Evolutionary conservation across 1,139 yeast genomes (phyloP).

Genomic region (Taphrina pruni): DNA sequence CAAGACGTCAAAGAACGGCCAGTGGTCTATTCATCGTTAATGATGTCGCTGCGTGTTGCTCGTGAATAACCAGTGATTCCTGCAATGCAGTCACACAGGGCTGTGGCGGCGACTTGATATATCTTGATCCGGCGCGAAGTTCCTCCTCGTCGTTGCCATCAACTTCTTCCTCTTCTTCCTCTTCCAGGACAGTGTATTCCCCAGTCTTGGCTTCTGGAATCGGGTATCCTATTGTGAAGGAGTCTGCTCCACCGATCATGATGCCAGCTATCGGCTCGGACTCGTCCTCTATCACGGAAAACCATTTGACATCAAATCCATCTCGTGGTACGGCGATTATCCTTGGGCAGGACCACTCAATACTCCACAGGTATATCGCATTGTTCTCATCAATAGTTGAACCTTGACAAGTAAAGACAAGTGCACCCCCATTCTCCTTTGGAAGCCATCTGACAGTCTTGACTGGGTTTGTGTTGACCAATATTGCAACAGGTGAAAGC

Average conservation of each 20-base stretch:
- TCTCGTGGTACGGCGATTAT: constrained; percentile 39
- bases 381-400: neutral
- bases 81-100: neutral
- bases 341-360: constrained; percentile 41
- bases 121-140: neutral
- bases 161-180: constrained; percentile 9
- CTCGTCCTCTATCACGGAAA: constrained; percentile 23
- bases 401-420: constrained; percentile 43
- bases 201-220: neutral
- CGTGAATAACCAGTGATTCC: neutral
- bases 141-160: constrained; percentile 4
- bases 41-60: neutral
- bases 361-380: constrained; percentile 42
- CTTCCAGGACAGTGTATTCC: constrained; percentile 7
- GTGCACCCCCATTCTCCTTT: constrained; percentile 28
- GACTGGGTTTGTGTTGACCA: constrained; percentile 42
- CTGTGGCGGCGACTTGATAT: neutral
- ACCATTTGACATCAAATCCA: constrained; percentile 41
- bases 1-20: neutral
- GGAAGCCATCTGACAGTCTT: constrained; percentile 46
- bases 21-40: neutral
- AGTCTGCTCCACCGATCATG: constrained; percentile 20
- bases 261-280: constrained; percentile 1
- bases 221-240: constrained; percentile 27
- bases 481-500: constrained; percentile 44